These are phyloP conservation scores for Rhododendron ferrugineum DNA, from an alignment of 148 eudicot species.

Conservation along the genomic window DNA sequence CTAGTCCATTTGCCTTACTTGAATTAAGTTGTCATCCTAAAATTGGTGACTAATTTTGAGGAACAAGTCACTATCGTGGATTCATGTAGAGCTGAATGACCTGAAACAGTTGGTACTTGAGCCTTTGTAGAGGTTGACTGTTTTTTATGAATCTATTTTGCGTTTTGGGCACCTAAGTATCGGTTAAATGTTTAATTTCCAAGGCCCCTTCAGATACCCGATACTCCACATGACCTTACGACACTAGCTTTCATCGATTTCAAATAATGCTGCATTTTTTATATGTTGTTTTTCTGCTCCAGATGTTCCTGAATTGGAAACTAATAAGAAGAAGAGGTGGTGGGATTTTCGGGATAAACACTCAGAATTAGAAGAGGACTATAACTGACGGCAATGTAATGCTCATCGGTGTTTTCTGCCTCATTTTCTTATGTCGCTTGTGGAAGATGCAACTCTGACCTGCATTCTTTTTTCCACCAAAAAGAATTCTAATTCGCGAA, in stretches of 20 bases:
- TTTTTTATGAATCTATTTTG: not conserved
- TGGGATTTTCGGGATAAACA: not conserved
- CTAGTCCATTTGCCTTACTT: not conserved
- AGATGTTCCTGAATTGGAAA: slow-evolving; percentile 20
- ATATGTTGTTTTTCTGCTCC: not conserved
- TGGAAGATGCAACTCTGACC: not conserved
- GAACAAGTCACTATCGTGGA: not conserved
- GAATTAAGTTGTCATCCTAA: not conserved
- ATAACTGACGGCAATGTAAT: slow-evolving; percentile 7
- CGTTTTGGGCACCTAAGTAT: not conserved
- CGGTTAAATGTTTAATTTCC: not conserved
- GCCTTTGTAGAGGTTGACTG: not conserved
- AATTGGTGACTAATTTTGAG: not conserved
- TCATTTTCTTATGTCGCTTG: not conserved
- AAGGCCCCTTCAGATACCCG: not conserved
- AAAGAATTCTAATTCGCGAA: not conserved
- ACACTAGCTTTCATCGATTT: not conserved
- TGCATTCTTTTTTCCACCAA: not conserved
- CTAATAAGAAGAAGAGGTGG: slow-evolving; percentile 15
- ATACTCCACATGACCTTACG: not conserved
- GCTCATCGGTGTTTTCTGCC: not conserved
- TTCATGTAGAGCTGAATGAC: slow-evolving; percentile 1
- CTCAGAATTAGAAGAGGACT: slow-evolving; percentile 6
- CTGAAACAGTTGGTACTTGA: slow-evolving; percentile 1
- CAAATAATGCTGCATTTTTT: not conserved